phyloP scores from a whole-genome alignment of 179 eudicot species.

The Spergularia azorica region DNA sequence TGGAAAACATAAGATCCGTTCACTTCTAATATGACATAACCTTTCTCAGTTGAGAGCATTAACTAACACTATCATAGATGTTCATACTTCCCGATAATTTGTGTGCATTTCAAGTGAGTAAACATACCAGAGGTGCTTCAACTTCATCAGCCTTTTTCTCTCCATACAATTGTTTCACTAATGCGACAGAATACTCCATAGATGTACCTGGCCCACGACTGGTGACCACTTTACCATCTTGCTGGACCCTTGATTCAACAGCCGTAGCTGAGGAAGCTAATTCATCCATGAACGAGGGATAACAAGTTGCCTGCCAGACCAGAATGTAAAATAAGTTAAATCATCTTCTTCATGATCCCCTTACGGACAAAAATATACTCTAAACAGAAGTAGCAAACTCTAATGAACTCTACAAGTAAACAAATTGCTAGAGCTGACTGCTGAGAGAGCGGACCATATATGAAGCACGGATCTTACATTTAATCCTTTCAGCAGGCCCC shows the following conservation, averaged over 20 bases:
- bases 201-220: slow-evolving; percentile 97
- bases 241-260: slow-evolving; percentile 87
- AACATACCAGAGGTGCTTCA: slow-evolving; percentile 75
- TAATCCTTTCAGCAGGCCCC: slow-evolving; percentile 87
- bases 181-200: slow-evolving; percentile 75
- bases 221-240: slow-evolving; percentile 84
- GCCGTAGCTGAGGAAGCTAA: slow-evolving; percentile 70
- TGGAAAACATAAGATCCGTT: neutral
- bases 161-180: slow-evolving; percentile 78
- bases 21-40: too few relatives aligned
- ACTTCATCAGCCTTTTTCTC: slow-evolving; percentile 88
- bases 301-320: slow-evolving; percentile 80
- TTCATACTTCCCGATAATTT: neutral
- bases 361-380: neutral
- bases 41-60: too few relatives aligned
- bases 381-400: neutral
- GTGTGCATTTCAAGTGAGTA: neutral
- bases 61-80: neutral
- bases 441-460: neutral
- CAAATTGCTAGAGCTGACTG: neutral
- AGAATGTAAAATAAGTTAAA: slow-evolving; percentile 1
- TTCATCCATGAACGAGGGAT: slow-evolving; percentile 94
- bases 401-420: neutral
- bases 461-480: slow-evolving; percentile 43
- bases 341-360: neutral